Percentiles rank a stretch among this genome's conserved stretches.
Evolutionary conservation across 257 asterid genomes (phyloP).

Genomic region (Ocimum tenuiflorum): DNA sequence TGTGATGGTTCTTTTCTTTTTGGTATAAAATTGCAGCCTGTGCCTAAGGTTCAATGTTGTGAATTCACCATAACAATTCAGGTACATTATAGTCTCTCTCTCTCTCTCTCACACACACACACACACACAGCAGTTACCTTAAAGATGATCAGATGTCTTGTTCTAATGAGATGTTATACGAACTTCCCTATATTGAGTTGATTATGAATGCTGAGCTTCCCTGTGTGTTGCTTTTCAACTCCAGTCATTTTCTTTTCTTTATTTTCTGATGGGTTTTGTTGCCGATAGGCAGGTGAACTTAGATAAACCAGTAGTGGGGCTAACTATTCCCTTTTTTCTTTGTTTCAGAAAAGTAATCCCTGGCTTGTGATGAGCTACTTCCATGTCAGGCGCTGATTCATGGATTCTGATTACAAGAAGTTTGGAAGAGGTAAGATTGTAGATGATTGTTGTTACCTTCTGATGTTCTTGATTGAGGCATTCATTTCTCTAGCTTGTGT

Average conservation of each 20-base stretch:
- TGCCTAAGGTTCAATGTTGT: slow-evolving; percentile 3
- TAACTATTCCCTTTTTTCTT: slow-evolving; percentile 1
- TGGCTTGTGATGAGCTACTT: slow-evolving; percentile 42
- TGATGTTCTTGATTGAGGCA: slow-evolving; percentile 5
- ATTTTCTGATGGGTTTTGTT: slow-evolving; percentile 13
- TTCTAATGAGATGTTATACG: background rate
- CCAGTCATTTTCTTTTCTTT: background rate
- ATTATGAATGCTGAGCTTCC: background rate
- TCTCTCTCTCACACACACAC: background rate
- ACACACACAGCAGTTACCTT: too few species aligned
- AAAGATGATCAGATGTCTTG: too few species aligned
- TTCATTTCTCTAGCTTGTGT: slow-evolving; percentile 1
- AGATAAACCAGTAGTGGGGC: background rate
- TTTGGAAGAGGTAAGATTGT: slow-evolving; percentile 81
- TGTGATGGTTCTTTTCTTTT: background rate
- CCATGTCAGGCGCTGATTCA: slow-evolving; percentile 45
- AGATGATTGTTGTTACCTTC: slow-evolving; percentile 8
- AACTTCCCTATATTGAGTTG: background rate
- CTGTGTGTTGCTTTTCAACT: background rate
- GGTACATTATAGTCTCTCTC: background rate
- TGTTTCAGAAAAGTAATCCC: slow-evolving; percentile 26
- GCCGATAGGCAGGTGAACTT: background rate
- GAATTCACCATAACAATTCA: slow-evolving; percentile 10
- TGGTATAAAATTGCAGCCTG: slow-evolving; percentile 12
- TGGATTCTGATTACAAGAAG: slow-evolving; percentile 84